Base-by-base conservation (phyloP, 208 protist genomes). In the Porcisia hertigi region DNA sequence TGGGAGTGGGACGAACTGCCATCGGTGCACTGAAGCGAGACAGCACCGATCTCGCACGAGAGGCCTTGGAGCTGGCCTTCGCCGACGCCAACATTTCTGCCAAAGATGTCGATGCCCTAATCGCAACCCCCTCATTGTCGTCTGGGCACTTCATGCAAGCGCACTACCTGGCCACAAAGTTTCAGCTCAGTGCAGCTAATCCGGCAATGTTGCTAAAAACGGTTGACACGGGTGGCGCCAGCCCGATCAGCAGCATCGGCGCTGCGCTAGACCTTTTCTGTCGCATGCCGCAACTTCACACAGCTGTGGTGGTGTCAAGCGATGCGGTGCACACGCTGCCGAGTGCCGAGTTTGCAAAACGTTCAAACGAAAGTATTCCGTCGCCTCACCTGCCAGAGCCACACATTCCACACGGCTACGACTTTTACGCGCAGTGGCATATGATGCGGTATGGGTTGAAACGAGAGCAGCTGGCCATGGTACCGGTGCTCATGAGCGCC, bases 51-150 rank as follows among this genome's bases (percentile, higher is more conserved):
- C 82, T 95, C 3, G 85, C 81, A 18, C 47, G 76, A 11, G 71
- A 91, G 43, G 83, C 93, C 11, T 72, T 97, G 16, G 49, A 80
- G n/a, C 63, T 76, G 16, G 91, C 90, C 7, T 76, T 96, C 36
- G 47, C 30, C 0, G 77, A 92, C 65, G 87, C 88, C 1, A 82
- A 87, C 63, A 80, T 97, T 58, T 23, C 47, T 34, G 71, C 87
- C 25, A 71, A 75, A 9, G 84, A 96, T 55, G 47, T 97, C 6
- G 88, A 86, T 23, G 89, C 74, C 1, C 84, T 97, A 20, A 80
- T 97, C n/a, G 90, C 92, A 14, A 86, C 92, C 5, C 92, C 92
- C 11, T 97, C 92, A 7, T 76, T 97, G 20, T 86, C 92, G 18
- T 82, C 88, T 0, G 82, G 75, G 2, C 88, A 92, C 47, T 93